A percentile compares a stretch with the other conserved stretches of the same genome.
phyloP scores from a whole-genome alignment of 73 alveolate genomes.

The Symbiodinium natans region DNA sequence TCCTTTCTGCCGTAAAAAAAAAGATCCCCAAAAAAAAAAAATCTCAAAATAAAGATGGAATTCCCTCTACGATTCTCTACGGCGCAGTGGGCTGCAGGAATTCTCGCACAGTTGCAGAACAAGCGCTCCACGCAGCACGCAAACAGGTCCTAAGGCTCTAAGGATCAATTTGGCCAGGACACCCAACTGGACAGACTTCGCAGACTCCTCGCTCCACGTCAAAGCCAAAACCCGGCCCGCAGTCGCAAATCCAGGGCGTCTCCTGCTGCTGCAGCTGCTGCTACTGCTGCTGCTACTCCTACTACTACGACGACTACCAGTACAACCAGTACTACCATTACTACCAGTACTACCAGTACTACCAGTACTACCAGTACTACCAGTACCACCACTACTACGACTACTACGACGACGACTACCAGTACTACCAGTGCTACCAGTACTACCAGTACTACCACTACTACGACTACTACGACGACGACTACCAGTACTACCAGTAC shows the following conservation, averaged over 20 bases:
- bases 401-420: not conserved
- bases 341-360: not conserved
- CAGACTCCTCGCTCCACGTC: not conserved
- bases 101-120: not conserved
- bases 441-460: not conserved
- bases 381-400: not conserved
- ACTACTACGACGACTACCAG: not conserved
- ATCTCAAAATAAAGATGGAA: too few relatives aligned
- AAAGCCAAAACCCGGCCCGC: not conserved
- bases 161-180: not conserved
- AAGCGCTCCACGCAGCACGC: not conserved
- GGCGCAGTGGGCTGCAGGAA: too few relatives aligned
- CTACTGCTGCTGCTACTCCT: not conserved
- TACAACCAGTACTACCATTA: too few relatives aligned
- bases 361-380: not conserved
- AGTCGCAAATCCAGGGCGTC: not conserved
- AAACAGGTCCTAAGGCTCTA: not conserved
- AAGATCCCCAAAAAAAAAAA: too few relatives aligned
- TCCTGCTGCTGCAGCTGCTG: not conserved
- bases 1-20: too few relatives aligned
- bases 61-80: too few relatives aligned
- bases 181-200: constrained; percentile 3
- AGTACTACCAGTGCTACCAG: not conserved
- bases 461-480: not conserved
- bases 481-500: not conserved